Evolutionary conservation across 352 stramenopile species (phyloP).

Genomic region (Phytopythium montanum): DNA sequence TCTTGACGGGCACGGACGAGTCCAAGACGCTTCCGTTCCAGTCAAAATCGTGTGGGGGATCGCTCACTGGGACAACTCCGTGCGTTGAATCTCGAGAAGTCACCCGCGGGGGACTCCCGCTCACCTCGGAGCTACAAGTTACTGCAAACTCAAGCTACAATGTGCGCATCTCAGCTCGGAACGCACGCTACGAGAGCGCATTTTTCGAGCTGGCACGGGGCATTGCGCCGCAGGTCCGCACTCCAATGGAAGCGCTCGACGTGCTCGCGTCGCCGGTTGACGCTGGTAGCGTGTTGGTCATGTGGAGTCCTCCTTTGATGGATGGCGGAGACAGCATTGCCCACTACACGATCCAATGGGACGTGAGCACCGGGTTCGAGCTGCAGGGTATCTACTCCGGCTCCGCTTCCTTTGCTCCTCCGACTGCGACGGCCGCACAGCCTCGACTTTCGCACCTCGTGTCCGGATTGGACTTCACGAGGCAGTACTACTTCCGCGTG

Average conservation of each 20-base stretch:
- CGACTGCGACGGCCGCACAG: background rate
- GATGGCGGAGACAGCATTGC: slow-evolving; percentile 71
- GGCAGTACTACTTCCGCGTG: slow-evolving; percentile 77
- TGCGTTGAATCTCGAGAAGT: slow-evolving; percentile 39
- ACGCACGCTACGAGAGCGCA: slow-evolving; percentile 30
- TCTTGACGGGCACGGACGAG: slow-evolving; percentile 46
- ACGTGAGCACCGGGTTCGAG: slow-evolving; percentile 81
- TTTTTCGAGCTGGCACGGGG: slow-evolving; percentile 15
- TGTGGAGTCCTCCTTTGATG: slow-evolving; percentile 69
- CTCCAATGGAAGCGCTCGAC: slow-evolving; percentile 25
- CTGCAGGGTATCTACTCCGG: slow-evolving; percentile 59
- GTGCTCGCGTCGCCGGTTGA: slow-evolving; percentile 37
- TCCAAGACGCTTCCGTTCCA: slow-evolving; percentile 26
- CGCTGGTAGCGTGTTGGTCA: slow-evolving; percentile 38
- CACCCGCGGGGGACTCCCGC: slow-evolving; percentile 30
- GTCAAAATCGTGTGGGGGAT: slow-evolving; percentile 46
- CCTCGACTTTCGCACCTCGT: slow-evolving; percentile 36
- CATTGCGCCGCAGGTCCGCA: slow-evolving; percentile 21
- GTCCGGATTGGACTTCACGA: slow-evolving; percentile 31
- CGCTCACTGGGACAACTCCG: slow-evolving; percentile 48
- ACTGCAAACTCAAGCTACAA: slow-evolving; percentile 34
- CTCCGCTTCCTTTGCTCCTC: slow-evolving; percentile 29
- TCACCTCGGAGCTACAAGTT: slow-evolving; percentile 14
- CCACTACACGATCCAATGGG: slow-evolving; percentile 94
- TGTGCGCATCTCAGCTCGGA: slow-evolving; percentile 31